These are phyloP conservation scores for Fusarium kyushuense DNA, from an alignment of 2,329 filamentous ascomycete species.

Conservation along the genomic window DNA sequence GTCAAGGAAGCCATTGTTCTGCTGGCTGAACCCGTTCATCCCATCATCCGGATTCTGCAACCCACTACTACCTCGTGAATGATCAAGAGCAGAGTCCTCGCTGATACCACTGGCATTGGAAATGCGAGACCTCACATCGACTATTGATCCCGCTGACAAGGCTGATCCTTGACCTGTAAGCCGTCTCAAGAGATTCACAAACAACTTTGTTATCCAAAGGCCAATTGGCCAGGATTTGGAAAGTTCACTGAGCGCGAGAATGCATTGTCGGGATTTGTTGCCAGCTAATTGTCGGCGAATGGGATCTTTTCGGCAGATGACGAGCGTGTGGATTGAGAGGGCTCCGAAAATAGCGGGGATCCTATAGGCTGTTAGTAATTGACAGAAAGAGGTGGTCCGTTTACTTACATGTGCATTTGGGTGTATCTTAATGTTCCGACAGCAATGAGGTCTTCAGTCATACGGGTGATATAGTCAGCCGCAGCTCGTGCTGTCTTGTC, in stretches of 20 bases:
- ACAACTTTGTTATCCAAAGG: slow-evolving; percentile 36
- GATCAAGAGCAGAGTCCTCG: not conserved
- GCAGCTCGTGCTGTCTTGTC: slow-evolving; percentile 21
- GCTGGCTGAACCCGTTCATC: not conserved
- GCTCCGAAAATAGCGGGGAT: slow-evolving; percentile 33
- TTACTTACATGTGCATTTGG: slow-evolving; percentile 34
- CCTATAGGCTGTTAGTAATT: not conserved
- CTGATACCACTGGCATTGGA: not conserved
- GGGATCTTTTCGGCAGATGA: slow-evolving; percentile 30
- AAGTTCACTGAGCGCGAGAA: slow-evolving; percentile 34
- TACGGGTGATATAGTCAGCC: slow-evolving; percentile 37
- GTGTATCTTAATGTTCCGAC: slow-evolving; percentile 19
- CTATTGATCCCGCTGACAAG: slow-evolving; percentile 13
- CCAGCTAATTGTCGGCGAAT: slow-evolving; percentile 36
- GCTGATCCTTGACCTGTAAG: slow-evolving; percentile 31
- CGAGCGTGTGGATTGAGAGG: slow-evolving; percentile 39
- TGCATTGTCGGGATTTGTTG: slow-evolving; percentile 43
- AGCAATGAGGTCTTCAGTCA: slow-evolving; percentile 29
- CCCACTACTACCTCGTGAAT: accelerated
- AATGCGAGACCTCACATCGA: slow-evolving; percentile 25
- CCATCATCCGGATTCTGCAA: not conserved
- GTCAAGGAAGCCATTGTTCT: not conserved
- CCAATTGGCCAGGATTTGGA: slow-evolving; percentile 40
- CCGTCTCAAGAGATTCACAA: slow-evolving; percentile 34
- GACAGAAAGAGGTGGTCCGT: accelerated